These are phyloP conservation scores for Hymenochaete sp. DNA, from an alignment of 1,284 basidiomycete species.

Conservation along the genomic window DNA sequence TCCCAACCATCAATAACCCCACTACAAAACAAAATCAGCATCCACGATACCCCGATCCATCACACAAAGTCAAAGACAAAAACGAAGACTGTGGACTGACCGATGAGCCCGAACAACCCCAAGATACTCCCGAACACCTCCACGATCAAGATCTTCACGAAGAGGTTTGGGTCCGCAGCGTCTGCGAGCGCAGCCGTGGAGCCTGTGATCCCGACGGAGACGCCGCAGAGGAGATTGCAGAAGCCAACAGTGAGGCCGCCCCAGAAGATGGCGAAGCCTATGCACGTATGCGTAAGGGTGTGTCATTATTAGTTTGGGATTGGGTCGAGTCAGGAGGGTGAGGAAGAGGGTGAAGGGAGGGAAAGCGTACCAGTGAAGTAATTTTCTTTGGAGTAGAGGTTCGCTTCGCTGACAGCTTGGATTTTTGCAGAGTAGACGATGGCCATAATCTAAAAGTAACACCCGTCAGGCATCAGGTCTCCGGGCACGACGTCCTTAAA, in stretches of 20 bases:
- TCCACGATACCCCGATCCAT: not conserved
- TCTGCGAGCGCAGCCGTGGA: constrained; percentile 89
- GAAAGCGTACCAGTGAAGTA: constrained; percentile 75
- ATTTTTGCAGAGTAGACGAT: constrained; percentile 89
- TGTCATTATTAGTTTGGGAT: not conserved
- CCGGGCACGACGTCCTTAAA: no score
- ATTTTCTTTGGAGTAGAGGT: constrained; percentile 73
- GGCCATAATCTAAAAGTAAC: constrained; percentile 65
- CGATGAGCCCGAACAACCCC: constrained; percentile 86
- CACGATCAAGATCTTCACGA: constrained; percentile 91
- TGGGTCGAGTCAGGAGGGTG: not conserved
- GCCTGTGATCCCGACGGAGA: constrained; percentile 86
- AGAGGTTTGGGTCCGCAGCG: constrained; percentile 85
- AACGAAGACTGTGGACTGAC: constrained; percentile 38
- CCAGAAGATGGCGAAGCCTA: constrained; percentile 90
- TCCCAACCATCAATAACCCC: constrained; percentile 56
- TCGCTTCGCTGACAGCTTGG: constrained; percentile 44
- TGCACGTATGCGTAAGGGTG: not conserved
- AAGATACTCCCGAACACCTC: constrained; percentile 93
- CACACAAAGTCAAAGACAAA: not conserved
- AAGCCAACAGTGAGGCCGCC: constrained; percentile 85
- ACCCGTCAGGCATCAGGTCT: not conserved
- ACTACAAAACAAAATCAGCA: constrained; percentile 32
- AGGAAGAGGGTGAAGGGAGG: no score
- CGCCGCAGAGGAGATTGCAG: constrained; percentile 90